Evolutionary conservation across 805 yeast species (phyloP).

Genomic region (Candida nemodendra): DNA sequence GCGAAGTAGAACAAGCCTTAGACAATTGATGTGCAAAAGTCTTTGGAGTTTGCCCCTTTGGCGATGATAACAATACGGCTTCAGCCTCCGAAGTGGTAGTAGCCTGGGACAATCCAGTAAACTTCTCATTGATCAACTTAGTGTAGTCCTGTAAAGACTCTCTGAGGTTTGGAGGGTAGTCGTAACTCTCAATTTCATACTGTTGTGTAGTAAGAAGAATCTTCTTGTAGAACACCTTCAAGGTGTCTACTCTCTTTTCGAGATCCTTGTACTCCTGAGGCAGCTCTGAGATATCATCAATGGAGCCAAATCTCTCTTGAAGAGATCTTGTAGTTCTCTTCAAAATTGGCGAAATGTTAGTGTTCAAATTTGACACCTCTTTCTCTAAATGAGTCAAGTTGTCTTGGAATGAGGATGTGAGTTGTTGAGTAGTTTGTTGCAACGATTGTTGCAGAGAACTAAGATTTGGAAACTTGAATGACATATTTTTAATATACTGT

Average conservation of each 20-base stretch:
- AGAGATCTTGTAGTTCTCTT: conserved; percentile 58
- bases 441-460: conserved; percentile 29
- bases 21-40: conserved; percentile 73
- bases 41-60: conserved; percentile 50
- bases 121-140: conserved; percentile 52
- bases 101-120: conserved; percentile 61
- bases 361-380: conserved; percentile 35
- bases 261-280: conserved; percentile 70
- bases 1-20: conserved; percentile 51
- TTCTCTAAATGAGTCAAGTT: conserved; percentile 32
- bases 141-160: conserved; percentile 66
- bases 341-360: conserved; percentile 50
- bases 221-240: conserved; percentile 58
- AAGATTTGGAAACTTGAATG: conserved; percentile 34
- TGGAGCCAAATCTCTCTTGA: conserved; percentile 61
- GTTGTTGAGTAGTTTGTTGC: conserved; percentile 35
- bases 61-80: conserved; percentile 42
- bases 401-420: conserved; percentile 31
- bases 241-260: conserved; percentile 65
- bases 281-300: conserved; percentile 67
- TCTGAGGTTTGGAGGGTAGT: conserved; percentile 75
- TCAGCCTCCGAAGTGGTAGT: conserved; percentile 67
- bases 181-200: conserved; percentile 73
- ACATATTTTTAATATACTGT: conserved; percentile 17
- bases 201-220: conserved; percentile 54